Conservation (phyloP, 192 early-diverging fungal species). For the Coemansia sp. region DNA sequence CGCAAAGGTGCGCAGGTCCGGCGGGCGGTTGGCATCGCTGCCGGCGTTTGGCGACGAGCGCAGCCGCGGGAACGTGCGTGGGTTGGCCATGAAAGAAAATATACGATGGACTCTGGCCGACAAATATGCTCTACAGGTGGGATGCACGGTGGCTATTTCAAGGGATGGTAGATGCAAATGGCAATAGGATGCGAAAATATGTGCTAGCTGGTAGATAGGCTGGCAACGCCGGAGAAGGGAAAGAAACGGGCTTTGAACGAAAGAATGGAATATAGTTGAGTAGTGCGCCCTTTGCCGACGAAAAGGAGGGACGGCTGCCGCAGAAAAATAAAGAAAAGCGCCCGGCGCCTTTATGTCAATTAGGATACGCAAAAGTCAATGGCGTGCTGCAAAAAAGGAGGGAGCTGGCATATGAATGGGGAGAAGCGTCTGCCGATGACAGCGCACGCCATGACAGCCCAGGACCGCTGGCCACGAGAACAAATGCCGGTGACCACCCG, state of each 20-base stretch:
- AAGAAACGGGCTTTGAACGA: conserved; percentile 4
- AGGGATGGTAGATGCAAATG: neutral
- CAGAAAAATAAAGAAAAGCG: neutral
- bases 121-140: neutral
- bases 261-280: neutral
- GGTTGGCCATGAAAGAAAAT: conserved; percentile 21
- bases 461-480: neutral
- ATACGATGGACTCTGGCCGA: neutral
- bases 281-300: neutral
- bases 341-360: conserved; percentile 5
- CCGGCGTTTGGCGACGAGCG: conserved; percentile 30
- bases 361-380: conserved; percentile 11
- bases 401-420: neutral
- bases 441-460: no score
- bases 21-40: neutral
- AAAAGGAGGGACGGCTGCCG: neutral
- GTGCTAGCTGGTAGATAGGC: neutral
- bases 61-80: conserved; percentile 33
- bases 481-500: neutral
- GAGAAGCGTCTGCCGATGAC: neutral
- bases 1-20: conserved; percentile 17
- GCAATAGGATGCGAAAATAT: neutral
- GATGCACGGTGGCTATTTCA: neutral
- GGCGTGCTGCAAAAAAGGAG: neutral
- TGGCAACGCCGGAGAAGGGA: neutral